Evolutionary conservation across 1,284 basidiomycete genomes (phyloP), one percentile per base, ranked within the genome.

Genomic region (Gomphus sp.): DNA sequence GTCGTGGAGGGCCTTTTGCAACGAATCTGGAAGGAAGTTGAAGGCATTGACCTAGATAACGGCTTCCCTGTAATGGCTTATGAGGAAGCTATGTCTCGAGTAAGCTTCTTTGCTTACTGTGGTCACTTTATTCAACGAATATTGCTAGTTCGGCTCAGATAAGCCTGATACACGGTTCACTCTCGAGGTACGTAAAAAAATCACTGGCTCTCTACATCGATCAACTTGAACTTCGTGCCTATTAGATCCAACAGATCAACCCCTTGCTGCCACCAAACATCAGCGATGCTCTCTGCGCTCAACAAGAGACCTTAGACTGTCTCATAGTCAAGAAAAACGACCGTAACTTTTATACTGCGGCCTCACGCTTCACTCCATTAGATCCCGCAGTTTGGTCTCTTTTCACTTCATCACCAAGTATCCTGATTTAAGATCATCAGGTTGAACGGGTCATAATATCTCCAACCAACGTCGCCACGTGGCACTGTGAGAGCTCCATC

Each of bases 111-210:
- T 36, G 37, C 25, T 49, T 45, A 25, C 16, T 22, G 12, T 31
- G 48, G 37, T 2, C 57, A n/a, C 22, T 28, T 54, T 55, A 61
- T 63, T 65, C 45, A 45, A 48, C 49, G 58, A 22, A 54, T 59
- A 47, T 60, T 16, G 58, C 28, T 63, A 91, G 84, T 98, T 87
- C 77, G 94, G 95, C 9, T 93, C 91, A 53, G 94, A 98, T 75
- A 98, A 98, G 76, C 94, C 94, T 43, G 94, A 98, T 71, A 84
- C 87, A 53, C 82, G 95, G 56, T 95, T 91, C 73, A 84, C 82
- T 51, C 79, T 95, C 64, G 84, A 93, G 82, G 91, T 92, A 62
- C 66, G 74, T 65, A 22, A 22, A 22, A 22, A 25, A 18, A 41
- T 36, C 55, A 66, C 51, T 41, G 49, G 55, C 60, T 60, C 54